A percentile compares a stretch with the other conserved stretches of the same genome.
Evolutionary conservation across 129 eudicot genomes (phyloP).

Genomic region (Centaurea solstitialis): DNA sequence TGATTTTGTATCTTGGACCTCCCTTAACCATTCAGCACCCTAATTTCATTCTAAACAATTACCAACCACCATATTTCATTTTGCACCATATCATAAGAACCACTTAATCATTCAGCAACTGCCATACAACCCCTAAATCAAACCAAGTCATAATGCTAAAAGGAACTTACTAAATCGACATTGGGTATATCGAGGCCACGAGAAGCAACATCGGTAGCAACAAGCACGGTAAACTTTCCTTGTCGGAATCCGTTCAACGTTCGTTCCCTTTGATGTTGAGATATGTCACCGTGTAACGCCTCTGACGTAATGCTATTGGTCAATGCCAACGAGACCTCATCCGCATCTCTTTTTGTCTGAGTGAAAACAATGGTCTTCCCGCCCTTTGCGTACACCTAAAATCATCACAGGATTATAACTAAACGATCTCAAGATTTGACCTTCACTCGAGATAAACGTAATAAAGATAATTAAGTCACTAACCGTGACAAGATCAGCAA

Average conservation of each 20-base stretch:
- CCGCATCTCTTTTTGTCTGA: constrained; percentile 96
- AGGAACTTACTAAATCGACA: constrained; percentile 82
- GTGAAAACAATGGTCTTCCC: constrained; percentile 97
- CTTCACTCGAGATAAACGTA: not conserved
- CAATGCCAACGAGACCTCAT: constrained; percentile 86
- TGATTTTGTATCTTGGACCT: too few species aligned
- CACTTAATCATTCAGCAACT: too few species aligned
- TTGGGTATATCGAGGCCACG: constrained; percentile 99
- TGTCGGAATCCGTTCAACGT: constrained; percentile 89
- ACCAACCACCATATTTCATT: too few species aligned
- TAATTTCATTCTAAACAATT: too few species aligned
- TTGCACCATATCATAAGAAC: too few species aligned
- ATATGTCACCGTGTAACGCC: constrained; percentile 97
- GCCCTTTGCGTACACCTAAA: constrained; percentile 96
- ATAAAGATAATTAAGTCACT: not conserved
- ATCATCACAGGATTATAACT: constrained; percentile 1
- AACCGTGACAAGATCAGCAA: constrained; percentile 91
- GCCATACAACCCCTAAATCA: not conserved
- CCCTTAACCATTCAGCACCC: too few species aligned
- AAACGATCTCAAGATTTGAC: not conserved
- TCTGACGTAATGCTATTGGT: constrained; percentile 88
- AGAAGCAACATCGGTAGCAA: constrained; percentile 98
- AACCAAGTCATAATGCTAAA: not conserved
- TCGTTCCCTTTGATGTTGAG: constrained; percentile 97
- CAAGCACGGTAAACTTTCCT: constrained; percentile 94